Evolutionary conservation across 192 early-diverging fungal genomes (phyloP), one percentile per base, ranked within the genome.

Genomic region (Coemansia sp.): DNA sequence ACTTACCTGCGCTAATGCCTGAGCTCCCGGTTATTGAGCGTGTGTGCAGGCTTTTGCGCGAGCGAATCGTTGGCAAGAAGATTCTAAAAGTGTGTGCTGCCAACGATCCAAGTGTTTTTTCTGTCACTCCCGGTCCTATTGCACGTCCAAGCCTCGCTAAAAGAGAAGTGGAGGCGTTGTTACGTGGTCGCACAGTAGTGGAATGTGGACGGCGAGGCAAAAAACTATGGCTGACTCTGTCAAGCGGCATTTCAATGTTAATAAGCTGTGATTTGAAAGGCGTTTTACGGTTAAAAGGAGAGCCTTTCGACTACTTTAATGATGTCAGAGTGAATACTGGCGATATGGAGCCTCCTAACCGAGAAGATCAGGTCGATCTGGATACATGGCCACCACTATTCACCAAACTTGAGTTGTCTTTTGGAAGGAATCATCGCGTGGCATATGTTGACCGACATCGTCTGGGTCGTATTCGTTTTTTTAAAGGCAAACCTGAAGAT

Each of bases 201-300:
- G 87, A 83, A 46, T 88, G 87, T 8, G 87, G 86, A 22, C 85
- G 93, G 22, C 79, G 84, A 29, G 93, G 93, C 46, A 95, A 94
- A 79, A 80, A 87, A 31, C 93, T 94, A 75, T 87, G 79, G 56
- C 68, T 86, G 7, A 22, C 51, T 27, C 31, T 83, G 21, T 70
- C 72, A 10, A 67, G 66, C n/a, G 64, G 59, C 6, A 27, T 72
- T 10, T 46, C 57, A 0, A 54, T 83, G 42, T 56, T 93, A 5
- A 39, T 88, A 60, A 91, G 94, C 70, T 84, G 91, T 70, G 93
- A 92, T 29, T 90, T 92, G 91, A 87, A 90, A 4, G 87, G 89
- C n/a, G 64, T 77, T 57, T 63, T 81, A 6, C 63, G 66, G 20
- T 21, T 81, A 24, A 57, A 61, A 30, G 74, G 53, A 8, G 60